Conservation (phyloP, 352 stramenopile species). For the Globisporangium megalacanthum region DNA sequence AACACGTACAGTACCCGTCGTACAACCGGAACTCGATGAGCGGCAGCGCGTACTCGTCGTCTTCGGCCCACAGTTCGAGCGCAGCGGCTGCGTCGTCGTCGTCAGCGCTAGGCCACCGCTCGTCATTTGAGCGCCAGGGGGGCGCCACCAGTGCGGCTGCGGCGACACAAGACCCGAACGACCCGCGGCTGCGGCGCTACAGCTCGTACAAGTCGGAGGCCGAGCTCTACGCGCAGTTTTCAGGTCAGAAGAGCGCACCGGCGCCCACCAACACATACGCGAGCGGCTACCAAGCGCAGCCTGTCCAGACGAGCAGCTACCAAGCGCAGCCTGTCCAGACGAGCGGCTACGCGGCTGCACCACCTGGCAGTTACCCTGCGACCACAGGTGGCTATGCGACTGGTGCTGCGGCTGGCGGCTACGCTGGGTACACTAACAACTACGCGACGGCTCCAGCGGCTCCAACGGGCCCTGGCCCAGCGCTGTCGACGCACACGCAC, state of each 20-base stretch:
- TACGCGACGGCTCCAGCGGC: constrained; percentile 6
- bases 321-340: background rate
- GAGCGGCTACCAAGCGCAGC: background rate
- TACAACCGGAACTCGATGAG: constrained; percentile 11
- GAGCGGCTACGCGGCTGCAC: constrained; percentile 7
- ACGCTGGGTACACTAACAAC: constrained; percentile 8
- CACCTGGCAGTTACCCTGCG: constrained; percentile 1
- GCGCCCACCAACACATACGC: background rate
- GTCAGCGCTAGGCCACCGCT: constrained; percentile 7
- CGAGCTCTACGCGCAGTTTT: constrained; percentile 79
- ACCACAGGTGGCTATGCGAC: constrained; percentile 14
- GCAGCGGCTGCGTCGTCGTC: constrained; percentile 12
- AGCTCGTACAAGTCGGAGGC: constrained; percentile 74
- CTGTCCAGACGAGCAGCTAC: background rate
- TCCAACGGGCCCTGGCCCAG: constrained; percentile 16
- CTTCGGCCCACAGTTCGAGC: constrained; percentile 11
- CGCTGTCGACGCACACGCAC: constrained; percentile 37
- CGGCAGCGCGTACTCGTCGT: constrained; percentile 6
- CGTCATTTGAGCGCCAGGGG: constrained; percentile 20
- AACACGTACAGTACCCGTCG: constrained; percentile 8
- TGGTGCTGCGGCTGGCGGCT: constrained; percentile 6
- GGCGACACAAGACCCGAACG: constrained; percentile 35
- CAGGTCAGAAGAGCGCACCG: constrained; percentile 33
- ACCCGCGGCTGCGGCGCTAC: constrained; percentile 68
- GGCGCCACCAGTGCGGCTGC: constrained; percentile 15